phyloP scores from a whole-genome alignment of 2,329 filamentous ascomycete genomes.

The Monilinia laxa region DNA sequence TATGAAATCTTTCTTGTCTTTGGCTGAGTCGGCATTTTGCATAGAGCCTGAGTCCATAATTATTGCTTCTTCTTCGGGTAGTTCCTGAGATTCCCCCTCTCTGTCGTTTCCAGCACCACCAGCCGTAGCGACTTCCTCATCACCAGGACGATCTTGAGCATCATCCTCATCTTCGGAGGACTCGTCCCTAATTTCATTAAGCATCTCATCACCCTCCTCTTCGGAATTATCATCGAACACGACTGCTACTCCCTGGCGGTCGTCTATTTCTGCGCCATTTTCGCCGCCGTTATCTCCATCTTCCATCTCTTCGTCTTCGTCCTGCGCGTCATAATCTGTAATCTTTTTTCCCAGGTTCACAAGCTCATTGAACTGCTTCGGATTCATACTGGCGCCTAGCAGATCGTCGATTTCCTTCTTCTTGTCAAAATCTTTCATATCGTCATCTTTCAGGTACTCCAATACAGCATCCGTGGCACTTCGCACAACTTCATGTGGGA shows the following conservation, averaged over 20 bases:
- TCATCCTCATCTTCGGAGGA: slow-evolving; percentile 78
- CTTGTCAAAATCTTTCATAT: slow-evolving; percentile 95
- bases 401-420: slow-evolving; percentile 97
- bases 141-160: slow-evolving; percentile 56
- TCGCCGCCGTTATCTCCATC: slow-evolving; percentile 65
- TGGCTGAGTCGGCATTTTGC: slow-evolving; percentile 46
- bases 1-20: slow-evolving; percentile 60
- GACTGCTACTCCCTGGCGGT: slow-evolving; percentile 93
- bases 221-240: slow-evolving; percentile 90
- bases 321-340: slow-evolving; percentile 94
- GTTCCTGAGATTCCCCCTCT: slow-evolving; percentile 50
- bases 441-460: slow-evolving; percentile 91
- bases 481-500: slow-evolving; percentile 84
- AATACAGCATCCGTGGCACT: slow-evolving; percentile 91
- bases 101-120: slow-evolving; percentile 50
- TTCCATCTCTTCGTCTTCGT: slow-evolving; percentile 87
- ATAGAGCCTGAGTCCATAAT: slow-evolving; percentile 70
- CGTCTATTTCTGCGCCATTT: slow-evolving; percentile 79
- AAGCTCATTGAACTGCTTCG: slow-evolving; percentile 95
- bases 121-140: slow-evolving; percentile 50
- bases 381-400: slow-evolving; percentile 74
- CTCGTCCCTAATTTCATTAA: slow-evolving; percentile 86
- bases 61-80: slow-evolving; percentile 71
- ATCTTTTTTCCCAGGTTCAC: slow-evolving; percentile 98
- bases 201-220: slow-evolving; percentile 73